phyloP scores from a whole-genome alignment of 352 stramenopile genomes.

The Phytophthora capsici region DNA sequence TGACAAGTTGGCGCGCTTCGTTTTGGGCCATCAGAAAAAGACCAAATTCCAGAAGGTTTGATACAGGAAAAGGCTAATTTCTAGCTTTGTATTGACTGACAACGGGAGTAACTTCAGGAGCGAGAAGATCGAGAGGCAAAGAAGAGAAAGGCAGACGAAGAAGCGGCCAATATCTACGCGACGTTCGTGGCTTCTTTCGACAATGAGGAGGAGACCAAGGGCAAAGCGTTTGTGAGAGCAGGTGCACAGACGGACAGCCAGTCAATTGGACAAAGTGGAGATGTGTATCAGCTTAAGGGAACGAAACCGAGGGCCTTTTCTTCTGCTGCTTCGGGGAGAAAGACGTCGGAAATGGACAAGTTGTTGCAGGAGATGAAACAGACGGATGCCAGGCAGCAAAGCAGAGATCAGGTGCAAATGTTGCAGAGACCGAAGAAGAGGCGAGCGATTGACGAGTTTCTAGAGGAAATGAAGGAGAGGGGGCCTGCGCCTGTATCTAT shows the following conservation, averaged over 20 bases:
- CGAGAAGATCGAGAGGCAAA: constrained; percentile 82
- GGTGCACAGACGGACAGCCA: constrained; percentile 3
- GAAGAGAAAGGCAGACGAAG: constrained; percentile 84
- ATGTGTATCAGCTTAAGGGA: constrained; percentile 49
- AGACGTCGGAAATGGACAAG: constrained; percentile 69
- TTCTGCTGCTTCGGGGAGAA: constrained; percentile 19
- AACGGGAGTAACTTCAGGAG: constrained; percentile 41
- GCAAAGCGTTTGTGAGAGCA: constrained; percentile 72
- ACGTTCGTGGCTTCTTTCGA: constrained; percentile 92
- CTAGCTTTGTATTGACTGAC: constrained; percentile 15
- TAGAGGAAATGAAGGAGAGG: constrained; percentile 90
- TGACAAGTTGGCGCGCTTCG: constrained; percentile 82
- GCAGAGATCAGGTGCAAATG: constrained; percentile 16
- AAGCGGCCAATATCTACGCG: constrained; percentile 89
- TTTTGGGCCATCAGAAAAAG: constrained; percentile 83
- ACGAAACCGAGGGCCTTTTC: constrained; percentile 5
- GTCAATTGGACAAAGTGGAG: constrained; percentile 6
- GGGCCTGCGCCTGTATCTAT: constrained; percentile 32
- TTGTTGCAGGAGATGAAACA: constrained; percentile 81
- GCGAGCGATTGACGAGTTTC: constrained; percentile 87
- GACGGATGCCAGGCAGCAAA: constrained; percentile 42
- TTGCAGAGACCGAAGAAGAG: constrained; percentile 48
- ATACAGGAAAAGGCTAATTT: constrained; percentile 8
- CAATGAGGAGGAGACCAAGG: constrained; percentile 61
- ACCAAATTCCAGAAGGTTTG: constrained; percentile 87